phyloP scores from a whole-genome alignment of 495 filamentous ascomycete species.

The Hyaloscypha hepaticicola region DNA sequence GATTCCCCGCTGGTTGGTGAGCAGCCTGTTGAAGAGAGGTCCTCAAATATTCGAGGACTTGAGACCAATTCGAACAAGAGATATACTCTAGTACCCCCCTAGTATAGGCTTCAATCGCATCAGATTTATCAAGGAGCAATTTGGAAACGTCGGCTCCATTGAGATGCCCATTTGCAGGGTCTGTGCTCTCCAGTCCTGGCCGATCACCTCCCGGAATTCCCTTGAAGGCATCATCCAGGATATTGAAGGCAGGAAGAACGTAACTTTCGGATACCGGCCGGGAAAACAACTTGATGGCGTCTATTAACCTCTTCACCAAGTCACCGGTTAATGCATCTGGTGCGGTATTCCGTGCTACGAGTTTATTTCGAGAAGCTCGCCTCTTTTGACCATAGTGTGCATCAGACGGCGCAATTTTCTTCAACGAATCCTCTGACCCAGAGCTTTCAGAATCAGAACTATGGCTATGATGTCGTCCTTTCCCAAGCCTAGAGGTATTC shows the following conservation, averaged over 20 bases:
- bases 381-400: conserved; percentile 13
- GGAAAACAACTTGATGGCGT: conserved; percentile 30
- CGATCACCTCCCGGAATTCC: conserved; percentile 30
- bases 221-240: conserved; percentile 35
- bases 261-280: conserved; percentile 32
- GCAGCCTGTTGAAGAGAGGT: conserved; percentile 45
- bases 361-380: conserved; percentile 24
- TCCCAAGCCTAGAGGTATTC: conserved; percentile 24
- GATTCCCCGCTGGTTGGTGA: conserved; percentile 35
- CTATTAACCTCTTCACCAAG: conserved; percentile 27
- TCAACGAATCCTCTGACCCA: conserved; percentile 29
- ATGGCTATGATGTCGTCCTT: conserved; percentile 20
- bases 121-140: conserved; percentile 32
- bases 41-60: conserved; percentile 54
- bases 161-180: conserved; percentile 16
- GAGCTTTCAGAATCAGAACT: conserved; percentile 30
- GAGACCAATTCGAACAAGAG: conserved; percentile 58
- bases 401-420: neutral
- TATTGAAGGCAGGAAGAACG: conserved; percentile 29
- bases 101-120: conserved; percentile 45
- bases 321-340: conserved; percentile 27
- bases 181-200: neutral
- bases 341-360: conserved; percentile 12
- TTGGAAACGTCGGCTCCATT: conserved; percentile 33
- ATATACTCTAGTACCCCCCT: conserved; percentile 56